Evolutionary conservation across 208 protist species (phyloP).

Genomic region (Leishmania aethiopica): DNA sequence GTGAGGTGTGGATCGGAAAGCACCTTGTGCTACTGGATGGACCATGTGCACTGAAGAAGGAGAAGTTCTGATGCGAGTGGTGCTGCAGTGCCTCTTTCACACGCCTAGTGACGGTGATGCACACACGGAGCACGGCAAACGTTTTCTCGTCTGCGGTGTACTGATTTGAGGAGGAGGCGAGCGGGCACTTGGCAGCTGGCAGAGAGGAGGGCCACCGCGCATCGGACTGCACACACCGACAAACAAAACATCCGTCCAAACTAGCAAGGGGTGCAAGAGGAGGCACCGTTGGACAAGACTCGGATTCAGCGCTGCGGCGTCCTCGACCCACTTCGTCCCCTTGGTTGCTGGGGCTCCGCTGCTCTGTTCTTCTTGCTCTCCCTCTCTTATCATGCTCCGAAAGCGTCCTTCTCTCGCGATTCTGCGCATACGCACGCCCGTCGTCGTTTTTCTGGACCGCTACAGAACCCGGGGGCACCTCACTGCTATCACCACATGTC

Average conservation of each 20-base stretch:
- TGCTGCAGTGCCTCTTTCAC: background rate
- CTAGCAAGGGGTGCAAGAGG: background rate
- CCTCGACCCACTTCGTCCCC: background rate
- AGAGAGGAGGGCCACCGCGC: background rate
- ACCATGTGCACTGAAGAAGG: background rate
- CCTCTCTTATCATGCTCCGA: background rate
- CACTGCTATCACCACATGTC: background rate
- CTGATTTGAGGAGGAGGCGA: background rate
- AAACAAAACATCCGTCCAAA: background rate
- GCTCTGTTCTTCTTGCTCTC: background rate
- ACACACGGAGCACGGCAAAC: background rate
- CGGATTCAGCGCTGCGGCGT: background rate
- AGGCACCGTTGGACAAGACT: background rate
- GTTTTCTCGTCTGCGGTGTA: background rate
- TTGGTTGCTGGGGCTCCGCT: background rate
- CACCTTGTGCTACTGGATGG: background rate
- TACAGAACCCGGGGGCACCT: no score
- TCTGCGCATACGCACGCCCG: background rate
- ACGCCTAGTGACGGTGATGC: background rate
- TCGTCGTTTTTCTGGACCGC: background rate
- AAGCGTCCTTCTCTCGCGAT: background rate
- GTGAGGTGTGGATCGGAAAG: background rate
- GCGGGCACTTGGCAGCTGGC: background rate
- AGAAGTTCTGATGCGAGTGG: background rate
- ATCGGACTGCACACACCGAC: background rate